Base-by-base conservation (phyloP, 169 alveolate genomes). In the Plasmodium gaboni region DNA sequence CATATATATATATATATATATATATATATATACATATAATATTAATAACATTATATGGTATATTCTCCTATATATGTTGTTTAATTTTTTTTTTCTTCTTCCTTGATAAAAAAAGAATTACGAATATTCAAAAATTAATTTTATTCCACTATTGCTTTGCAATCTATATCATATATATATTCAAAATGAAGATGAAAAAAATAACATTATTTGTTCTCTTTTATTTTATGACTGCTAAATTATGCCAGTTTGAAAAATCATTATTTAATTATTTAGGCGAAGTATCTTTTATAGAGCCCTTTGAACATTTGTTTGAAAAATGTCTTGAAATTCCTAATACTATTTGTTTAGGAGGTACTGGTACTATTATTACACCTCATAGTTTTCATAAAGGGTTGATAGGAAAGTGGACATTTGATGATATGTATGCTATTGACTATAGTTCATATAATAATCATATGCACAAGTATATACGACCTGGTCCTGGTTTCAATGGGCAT, bases 361-460 rank as follows among this genome's bases (percentile, higher is more conserved):
- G 70, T 32, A 63, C 88, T 32, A 68, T 64, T 10, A 69, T 76
- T 10, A 76, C 44, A n/a, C 17, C 88, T 55, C 59, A 61, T 19
- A 76, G 74, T 13, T 46, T 76, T n/a, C 88, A 48, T 51, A 76
- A 51, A 7, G 88, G 88, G 46, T 55, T 76, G 28, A 48, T 76
- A 53, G 88, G 55, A 1, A 61, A 63, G 32, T 76, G 88, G 88
- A 76, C 88, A 17, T 76, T 76, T 76, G 88, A 76, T 55, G 88
- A 76, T 53, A 22, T 76, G 48, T 76, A 76, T 32, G 88, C 88
- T 26, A 15, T 76, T 24, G 88, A 76, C 46, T 64, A 61, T 57
- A 76, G 88, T 55, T 28, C 76, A 57, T 63, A 76, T 42, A 61
- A 76, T n/a, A 76, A 76, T 55, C 88, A 76, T 44, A 76, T 76